Conservation (phyloP, 306 rosid genomes). For the Dalbergia cochinchinensis region DNA sequence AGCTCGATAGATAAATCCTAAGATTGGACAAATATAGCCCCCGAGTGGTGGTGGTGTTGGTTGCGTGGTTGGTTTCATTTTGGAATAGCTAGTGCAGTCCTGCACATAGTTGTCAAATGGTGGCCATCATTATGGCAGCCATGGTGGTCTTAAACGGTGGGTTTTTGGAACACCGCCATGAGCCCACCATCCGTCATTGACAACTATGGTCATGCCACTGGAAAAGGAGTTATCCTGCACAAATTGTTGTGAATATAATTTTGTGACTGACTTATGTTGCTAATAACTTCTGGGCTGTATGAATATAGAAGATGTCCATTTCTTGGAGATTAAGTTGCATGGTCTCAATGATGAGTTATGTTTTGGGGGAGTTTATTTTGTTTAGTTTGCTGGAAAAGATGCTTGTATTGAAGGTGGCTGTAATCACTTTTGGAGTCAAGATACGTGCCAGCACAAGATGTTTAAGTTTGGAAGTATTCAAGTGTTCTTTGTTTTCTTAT, state of each 20-base stretch:
- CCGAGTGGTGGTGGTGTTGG: conserved; percentile 39
- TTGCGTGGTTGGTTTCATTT: conserved; percentile 31
- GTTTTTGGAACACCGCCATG: no score
- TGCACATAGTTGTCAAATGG: neutral
- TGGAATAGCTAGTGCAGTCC: conserved; percentile 29
- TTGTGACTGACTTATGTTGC: conserved; percentile 27
- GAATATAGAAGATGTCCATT: conserved; percentile 36
- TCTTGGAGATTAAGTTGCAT: conserved; percentile 47
- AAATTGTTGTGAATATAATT: conserved; percentile 36
- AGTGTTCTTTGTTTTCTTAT: conserved; percentile 35
- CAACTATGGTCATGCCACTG: conserved; percentile 29
- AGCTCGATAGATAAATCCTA: conserved; percentile 35
- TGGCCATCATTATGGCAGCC: no score
- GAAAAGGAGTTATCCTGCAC: conserved; percentile 31
- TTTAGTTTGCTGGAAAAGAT: conserved; percentile 13
- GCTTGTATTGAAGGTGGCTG: conserved; percentile 18
- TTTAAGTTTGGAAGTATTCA: conserved; percentile 33
- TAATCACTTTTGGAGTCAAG: conserved; percentile 38
- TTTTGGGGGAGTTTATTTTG: neutral
- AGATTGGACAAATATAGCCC: conserved; percentile 28
- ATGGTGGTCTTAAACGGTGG: no score
- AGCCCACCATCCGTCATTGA: no score
- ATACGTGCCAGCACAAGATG: conserved; percentile 21
- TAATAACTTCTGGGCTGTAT: conserved; percentile 33
- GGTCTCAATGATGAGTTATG: conserved; percentile 26